phyloP scores from a whole-genome alignment of 768 basidiomycete species.

The Leccinum subgranulosum region DNA sequence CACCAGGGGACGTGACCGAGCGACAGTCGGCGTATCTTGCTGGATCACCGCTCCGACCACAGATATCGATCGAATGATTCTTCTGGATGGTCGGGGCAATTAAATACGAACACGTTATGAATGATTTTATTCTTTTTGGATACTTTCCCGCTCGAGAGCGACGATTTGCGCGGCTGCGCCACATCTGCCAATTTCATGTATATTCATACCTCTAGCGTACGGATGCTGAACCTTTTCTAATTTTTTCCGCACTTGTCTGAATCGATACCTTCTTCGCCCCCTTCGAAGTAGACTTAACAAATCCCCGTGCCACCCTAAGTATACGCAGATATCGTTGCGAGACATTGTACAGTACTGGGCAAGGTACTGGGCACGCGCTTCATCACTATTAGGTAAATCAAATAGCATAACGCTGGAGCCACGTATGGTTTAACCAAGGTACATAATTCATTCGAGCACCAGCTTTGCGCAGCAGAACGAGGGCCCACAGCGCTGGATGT shows the following conservation, averaged over 20 bases:
- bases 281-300: neutral
- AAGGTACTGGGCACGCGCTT: too few species aligned
- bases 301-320: too few species aligned
- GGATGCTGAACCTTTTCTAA: constrained; percentile 5
- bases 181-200: constrained; percentile 7
- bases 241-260: constrained; percentile 5
- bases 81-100: neutral
- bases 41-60: constrained; percentile 44
- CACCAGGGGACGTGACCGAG: constrained; percentile 44
- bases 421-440: neutral
- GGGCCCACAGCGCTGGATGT: neutral
- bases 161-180: neutral
- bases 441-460: neutral
- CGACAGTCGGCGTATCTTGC: constrained; percentile 35
- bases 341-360: too few species aligned
- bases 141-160: neutral
- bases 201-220: constrained; percentile 13
- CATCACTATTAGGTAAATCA: too few species aligned
- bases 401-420: neutral
- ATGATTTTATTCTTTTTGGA: constrained; percentile 1
- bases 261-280: constrained; percentile 5
- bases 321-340: neutral
- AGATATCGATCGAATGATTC: constrained; percentile 76
- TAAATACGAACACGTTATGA: neutral
- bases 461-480: neutral